Percentiles rank a stretch among this genome's conserved stretches.
Evolutionary conservation across 345 rosid genomes (phyloP).

Genomic region (Noccaea bulbosa): DNA sequence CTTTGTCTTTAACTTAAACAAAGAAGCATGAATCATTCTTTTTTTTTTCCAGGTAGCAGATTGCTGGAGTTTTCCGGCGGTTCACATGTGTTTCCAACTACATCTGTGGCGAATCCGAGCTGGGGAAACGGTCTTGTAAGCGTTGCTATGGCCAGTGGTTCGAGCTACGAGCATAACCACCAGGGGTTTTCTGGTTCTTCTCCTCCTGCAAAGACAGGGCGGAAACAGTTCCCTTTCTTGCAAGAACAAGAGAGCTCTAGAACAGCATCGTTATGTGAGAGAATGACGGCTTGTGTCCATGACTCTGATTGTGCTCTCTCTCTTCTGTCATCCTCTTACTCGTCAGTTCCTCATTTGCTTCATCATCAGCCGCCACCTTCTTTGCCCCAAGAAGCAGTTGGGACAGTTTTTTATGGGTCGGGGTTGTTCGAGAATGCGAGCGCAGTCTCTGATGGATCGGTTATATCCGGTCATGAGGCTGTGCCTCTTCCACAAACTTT

Average conservation of each 20-base stretch:
- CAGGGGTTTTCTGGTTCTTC: constrained; percentile 23
- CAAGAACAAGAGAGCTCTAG: constrained; percentile 45
- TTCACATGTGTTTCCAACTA: constrained; percentile 56
- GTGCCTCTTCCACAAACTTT: constrained; percentile 49
- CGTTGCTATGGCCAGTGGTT: constrained; percentile 32
- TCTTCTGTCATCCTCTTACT: constrained; percentile 71
- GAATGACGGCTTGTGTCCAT: constrained; percentile 51
- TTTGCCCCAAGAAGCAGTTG: constrained; percentile 45
- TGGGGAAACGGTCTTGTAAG: constrained; percentile 50
- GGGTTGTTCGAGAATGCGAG: constrained; percentile 49
- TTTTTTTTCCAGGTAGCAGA: constrained; percentile 50
- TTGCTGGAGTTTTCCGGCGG: constrained; percentile 49
- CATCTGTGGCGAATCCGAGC: constrained; percentile 45
- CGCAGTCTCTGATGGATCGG: constrained; percentile 49
- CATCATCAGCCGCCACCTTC: constrained; percentile 35
- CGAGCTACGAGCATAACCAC: constrained; percentile 36
- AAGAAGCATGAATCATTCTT: background rate
- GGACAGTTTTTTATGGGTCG: constrained; percentile 45
- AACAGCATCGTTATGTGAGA: constrained; percentile 49
- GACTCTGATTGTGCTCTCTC: constrained; percentile 90
- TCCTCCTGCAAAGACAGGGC: constrained; percentile 38
- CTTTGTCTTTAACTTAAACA: background rate
- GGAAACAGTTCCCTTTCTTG: constrained; percentile 57
- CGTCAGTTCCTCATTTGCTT: constrained; percentile 42
- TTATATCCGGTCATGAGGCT: constrained; percentile 44